Evolutionary conservation across 2,329 filamentous ascomycete genomes (phyloP).

Genomic region (Penicillium nordicum): DNA sequence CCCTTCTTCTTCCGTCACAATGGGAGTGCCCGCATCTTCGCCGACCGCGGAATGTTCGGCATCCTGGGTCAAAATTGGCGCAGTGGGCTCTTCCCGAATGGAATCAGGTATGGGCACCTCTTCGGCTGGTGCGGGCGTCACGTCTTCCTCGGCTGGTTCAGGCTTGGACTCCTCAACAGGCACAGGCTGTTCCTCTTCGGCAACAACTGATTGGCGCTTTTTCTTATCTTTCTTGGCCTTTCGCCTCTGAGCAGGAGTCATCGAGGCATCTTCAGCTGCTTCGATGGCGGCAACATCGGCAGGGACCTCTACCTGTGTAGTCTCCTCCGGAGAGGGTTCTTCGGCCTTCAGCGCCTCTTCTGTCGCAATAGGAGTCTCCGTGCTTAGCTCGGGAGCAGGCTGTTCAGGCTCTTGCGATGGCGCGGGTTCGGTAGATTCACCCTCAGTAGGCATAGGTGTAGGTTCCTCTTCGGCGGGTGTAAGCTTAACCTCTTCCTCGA

Average conservation of each 20-base stretch:
- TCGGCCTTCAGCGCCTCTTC: not conserved
- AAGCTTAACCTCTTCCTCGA: not conserved
- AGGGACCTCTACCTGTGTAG: not conserved
- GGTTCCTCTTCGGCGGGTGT: not conserved
- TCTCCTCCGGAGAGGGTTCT: not conserved
- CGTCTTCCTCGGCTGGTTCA: not conserved
- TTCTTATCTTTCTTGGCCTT: conserved; percentile 25
- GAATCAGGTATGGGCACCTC: not conserved
- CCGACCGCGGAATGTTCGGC: not conserved
- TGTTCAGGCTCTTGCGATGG: not conserved
- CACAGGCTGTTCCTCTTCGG: not conserved
- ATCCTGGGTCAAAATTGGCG: not conserved
- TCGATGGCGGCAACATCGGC: not conserved
- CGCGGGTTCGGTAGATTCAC: not conserved
- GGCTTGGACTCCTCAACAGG: conserved; percentile 2
- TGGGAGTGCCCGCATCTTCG: not conserved
- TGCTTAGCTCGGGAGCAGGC: too few relatives aligned
- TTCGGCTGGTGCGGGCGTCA: not conserved
- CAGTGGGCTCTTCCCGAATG: not conserved
- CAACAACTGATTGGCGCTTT: conserved; percentile 16
- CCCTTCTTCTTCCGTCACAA: conserved; percentile 5
- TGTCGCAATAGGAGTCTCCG: not conserved
- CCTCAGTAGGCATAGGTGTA: not conserved
- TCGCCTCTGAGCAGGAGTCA: conserved; percentile 18
- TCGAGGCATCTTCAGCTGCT: conserved; percentile 5